Evolutionary conservation across 352 stramenopile genomes (phyloP), one percentile per base, ranked within the genome.

Genomic region (Phytophthora uliginosa): DNA sequence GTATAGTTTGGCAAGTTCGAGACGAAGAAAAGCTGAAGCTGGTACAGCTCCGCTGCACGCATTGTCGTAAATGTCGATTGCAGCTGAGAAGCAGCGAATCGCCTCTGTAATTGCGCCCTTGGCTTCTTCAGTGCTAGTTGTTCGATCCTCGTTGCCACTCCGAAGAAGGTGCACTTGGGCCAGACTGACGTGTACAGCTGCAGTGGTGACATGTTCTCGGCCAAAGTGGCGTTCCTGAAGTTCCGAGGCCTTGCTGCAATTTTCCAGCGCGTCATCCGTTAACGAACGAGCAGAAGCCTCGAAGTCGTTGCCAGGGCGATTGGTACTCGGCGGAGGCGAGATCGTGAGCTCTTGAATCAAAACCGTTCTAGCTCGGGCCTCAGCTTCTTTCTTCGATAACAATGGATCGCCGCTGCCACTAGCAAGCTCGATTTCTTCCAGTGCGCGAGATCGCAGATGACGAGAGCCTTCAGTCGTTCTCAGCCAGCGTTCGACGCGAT

Each of bases 241-340:
- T 18, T 79, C 78, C 83, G 83, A 94, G 4, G 85, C 84, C 53
- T 90, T 91, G 34, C 71, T 84, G 62, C 83, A 93, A 45, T 76
- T 81, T 63, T 94, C 87, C n/a, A 91, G 57, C 0, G 85, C 87
- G 10, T 92, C 87, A 2, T 94, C 85, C 42, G 90, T 79, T 45
- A 83, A 56, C 3, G 76, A 62, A 10, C 77, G 50, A 40, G 83
- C 78, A 13, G 51, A 55, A 8, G 36, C 51, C 54, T 78, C 72
- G 26, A 66, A 50, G 34, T 75, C 56, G 18, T 52, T 51, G 4
- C 47, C 52, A 9, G 62, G 34, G 20, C 42, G 50, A 56, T 62
- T 69, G 13, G 17, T 45, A 54, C 34, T 67, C 10, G 66, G 42
- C 7, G 57, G 66, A 36, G 81, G 68, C 4, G 76, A 71, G 3